These are phyloP conservation scores for Artemisia tridentata DNA, from an alignment of 129 eudicot species.

Conservation along the genomic window DNA sequence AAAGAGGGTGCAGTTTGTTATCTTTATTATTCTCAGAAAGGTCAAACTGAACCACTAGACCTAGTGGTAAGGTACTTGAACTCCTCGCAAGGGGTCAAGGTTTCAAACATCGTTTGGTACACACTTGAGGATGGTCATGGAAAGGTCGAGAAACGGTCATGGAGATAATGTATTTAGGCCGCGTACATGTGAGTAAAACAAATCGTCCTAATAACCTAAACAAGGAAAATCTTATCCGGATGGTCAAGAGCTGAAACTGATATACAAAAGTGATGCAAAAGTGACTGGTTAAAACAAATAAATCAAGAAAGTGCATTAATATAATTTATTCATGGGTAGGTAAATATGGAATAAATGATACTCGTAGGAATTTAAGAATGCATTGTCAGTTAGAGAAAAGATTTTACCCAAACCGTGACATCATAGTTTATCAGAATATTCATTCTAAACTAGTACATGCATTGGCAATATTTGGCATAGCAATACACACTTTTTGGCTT, in stretches of 20 bases:
- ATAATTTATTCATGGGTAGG: constrained; percentile 2
- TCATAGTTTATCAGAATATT: neutral
- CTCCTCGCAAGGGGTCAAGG: no score
- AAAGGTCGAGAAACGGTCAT: no score
- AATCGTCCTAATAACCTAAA: no score
- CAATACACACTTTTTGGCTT: no score
- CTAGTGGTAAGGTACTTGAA: no score
- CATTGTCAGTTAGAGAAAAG: neutral
- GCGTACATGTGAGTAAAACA: no score
- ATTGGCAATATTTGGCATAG: no score
- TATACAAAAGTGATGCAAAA: constrained; percentile 5
- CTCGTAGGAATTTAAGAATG: constrained; percentile 11
- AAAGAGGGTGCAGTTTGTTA: constrained; percentile 20
- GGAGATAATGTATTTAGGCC: no score
- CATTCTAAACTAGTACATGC: neutral
- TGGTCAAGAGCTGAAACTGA: no score
- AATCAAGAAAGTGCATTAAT: neutral
- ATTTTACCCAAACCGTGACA: neutral
- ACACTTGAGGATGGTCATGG: neutral
- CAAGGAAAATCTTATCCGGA: no score
- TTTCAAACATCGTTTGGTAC: neutral
- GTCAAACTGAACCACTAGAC: neutral
- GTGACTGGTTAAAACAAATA: neutral
- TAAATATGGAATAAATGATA: neutral
- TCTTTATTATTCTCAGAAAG: constrained; percentile 19